Evolutionary conservation across 352 stramenopile genomes (phyloP), one percentile per base, ranked within the genome.

Genomic region (Globisporangium lucens): DNA sequence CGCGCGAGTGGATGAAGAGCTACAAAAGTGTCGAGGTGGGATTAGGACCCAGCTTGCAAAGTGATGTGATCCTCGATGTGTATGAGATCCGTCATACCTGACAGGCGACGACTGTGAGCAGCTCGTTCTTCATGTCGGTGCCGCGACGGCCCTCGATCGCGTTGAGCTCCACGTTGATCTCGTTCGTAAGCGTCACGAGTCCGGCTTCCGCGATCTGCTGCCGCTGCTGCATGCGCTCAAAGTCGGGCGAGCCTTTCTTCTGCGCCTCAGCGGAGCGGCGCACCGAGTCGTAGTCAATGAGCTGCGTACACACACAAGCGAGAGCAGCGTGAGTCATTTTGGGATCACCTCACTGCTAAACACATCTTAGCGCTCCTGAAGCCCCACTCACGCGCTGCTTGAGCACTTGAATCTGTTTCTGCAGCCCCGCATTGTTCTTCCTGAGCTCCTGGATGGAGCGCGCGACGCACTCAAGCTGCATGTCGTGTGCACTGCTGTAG

Each of bases 271-370:
- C 76, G 30, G 80, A 83, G 17, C 85, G 85, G 10, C 85, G 81
- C n/a, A 87, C 76, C 22, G 81, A 87, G 59, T 93, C 82, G 57
- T 90, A 88, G 52, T 93, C 83, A n/a, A 79, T 77, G 38, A 91
- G 70, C 82, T 93, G 61, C 8, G 10, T 52, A 20, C 12, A 53
- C 7, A 17, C 10, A 27, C 22, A 49, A 20, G 10, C 22, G 15
- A 65, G 27, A 55, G 9, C 2, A 22, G 30, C 12, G 33, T 60
- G 15, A 27, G 13, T 7, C 29, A 58, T 41, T 29, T 29, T 29
- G n/a, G n/a, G 20, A 55, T 29, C 47, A 6, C 27, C 47, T 55
- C 41, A 22, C 41, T n/a, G 2, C 17, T 43, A 4, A 15, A 4
- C 52, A 56, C 8, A 55, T n/a, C 3, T 51, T 3, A 20, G 27